These are phyloP conservation scores for Luzula sylvatica DNA, from an alignment of 176 grass and related monocot genomes.

Conservation along the genomic window DNA sequence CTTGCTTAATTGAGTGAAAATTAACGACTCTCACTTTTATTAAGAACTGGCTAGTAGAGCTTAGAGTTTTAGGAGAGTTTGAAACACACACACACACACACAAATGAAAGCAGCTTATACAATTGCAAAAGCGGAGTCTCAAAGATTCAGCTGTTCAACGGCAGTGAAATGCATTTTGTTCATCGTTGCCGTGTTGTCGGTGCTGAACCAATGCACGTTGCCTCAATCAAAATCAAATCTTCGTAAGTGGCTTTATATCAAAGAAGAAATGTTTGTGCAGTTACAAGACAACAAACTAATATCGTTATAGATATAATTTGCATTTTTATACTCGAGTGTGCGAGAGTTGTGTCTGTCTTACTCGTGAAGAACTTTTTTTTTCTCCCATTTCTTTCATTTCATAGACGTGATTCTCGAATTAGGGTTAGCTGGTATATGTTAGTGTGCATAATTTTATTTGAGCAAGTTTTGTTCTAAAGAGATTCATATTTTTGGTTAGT, in stretches of 20 bases:
- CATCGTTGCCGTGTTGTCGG: conserved; percentile 8
- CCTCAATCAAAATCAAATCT: conserved; percentile 1
- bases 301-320: no score
- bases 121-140: neutral
- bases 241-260: neutral
- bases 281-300: neutral
- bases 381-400: no score
- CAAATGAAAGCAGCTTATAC: conserved; percentile 12
- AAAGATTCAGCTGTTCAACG: conserved; percentile 1
- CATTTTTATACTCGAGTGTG: no score
- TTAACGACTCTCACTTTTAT: no score
- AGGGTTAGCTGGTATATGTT: no score
- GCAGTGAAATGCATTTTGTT: conserved; percentile 1
- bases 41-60: neutral
- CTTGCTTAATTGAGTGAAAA: no score
- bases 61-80: neutral
- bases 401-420: no score
- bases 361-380: no score
- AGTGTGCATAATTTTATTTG: no score
- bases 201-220: conserved; percentile 12
- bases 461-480: no score
- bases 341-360: no score
- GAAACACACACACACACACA: neutral
- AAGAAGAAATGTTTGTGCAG: neutral
- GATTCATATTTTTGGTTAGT: no score